phyloP scores from a whole-genome alignment of 768 basidiomycete genomes.

The Mrakia gelida region DNA sequence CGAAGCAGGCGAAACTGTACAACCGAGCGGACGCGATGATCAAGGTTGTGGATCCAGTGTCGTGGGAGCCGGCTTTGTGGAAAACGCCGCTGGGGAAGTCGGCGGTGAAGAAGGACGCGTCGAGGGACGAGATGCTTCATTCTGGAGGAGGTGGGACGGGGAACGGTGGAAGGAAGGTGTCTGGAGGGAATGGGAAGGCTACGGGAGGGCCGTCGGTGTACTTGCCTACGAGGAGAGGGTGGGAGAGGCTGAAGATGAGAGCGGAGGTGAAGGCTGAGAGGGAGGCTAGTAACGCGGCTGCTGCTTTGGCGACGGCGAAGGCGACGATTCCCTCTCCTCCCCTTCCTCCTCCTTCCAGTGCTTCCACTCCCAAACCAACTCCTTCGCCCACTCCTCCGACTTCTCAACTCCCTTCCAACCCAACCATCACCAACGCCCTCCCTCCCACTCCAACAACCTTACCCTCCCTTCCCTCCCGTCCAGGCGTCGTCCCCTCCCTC shows the following conservation, averaged over 20 bases:
- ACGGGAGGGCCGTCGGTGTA: neutral
- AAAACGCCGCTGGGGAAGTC: neutral
- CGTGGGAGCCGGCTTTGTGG: neutral
- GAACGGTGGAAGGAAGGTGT: neutral
- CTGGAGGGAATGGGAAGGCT: neutral
- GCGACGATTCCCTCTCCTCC: neutral
- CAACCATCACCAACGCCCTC: no score
- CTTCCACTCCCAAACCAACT: neutral
- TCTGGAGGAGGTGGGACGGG: no score
- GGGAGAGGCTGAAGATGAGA: neutral
- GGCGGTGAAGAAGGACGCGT: neutral
- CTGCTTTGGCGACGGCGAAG: neutral
- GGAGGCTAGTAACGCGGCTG: no score
- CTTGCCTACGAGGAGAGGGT: neutral
- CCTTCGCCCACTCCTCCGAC: neutral
- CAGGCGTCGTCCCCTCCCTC: neutral
- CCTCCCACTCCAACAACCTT: neutral
- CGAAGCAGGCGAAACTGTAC: conserved; percentile 5
- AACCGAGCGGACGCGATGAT: neutral
- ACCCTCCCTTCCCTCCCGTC: neutral
- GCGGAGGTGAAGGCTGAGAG: no score
- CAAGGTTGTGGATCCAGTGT: conserved; percentile 2
- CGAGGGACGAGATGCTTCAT: conserved; percentile 3
- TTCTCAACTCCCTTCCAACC: neutral
- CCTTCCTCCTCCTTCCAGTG: neutral